phyloP scores from a whole-genome alignment of 2,329 filamentous ascomycete genomes.

The Fusarium sp. region DNA sequence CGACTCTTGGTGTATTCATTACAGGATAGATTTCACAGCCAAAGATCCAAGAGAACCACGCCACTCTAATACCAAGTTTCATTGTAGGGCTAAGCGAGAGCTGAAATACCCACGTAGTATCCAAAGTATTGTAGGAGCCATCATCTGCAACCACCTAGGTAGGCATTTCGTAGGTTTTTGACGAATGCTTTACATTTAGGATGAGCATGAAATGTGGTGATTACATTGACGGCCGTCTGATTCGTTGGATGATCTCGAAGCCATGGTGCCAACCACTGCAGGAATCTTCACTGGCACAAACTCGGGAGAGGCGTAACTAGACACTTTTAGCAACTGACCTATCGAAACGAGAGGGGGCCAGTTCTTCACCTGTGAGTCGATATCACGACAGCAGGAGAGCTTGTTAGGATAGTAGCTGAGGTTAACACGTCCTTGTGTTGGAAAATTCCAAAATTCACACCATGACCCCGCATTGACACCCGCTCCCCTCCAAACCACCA shows the following conservation, averaged over 20 bases:
- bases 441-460: neutral
- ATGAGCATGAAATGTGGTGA: neutral
- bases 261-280: neutral
- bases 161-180: constrained; percentile 5
- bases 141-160: neutral
- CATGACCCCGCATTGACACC: constrained; percentile 52
- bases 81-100: neutral
- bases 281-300: no score
- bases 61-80: neutral
- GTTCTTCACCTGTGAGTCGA: no score
- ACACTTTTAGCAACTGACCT: no score
- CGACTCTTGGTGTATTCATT: neutral
- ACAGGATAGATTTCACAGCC: neutral
- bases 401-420: no score
- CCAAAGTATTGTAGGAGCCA: neutral
- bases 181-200: neutral
- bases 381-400: no score
- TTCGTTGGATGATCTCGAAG: constrained; percentile 11
- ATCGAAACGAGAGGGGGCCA: no score
- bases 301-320: no score
- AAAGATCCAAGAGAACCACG: neutral
- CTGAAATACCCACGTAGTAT: neutral
- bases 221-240: constrained; percentile 26
- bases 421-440: neutral
- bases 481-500: constrained; percentile 30